Base-by-base conservation (phyloP, 2,329 filamentous ascomycete species). In the Rhynchosporium graminicola region DNA sequence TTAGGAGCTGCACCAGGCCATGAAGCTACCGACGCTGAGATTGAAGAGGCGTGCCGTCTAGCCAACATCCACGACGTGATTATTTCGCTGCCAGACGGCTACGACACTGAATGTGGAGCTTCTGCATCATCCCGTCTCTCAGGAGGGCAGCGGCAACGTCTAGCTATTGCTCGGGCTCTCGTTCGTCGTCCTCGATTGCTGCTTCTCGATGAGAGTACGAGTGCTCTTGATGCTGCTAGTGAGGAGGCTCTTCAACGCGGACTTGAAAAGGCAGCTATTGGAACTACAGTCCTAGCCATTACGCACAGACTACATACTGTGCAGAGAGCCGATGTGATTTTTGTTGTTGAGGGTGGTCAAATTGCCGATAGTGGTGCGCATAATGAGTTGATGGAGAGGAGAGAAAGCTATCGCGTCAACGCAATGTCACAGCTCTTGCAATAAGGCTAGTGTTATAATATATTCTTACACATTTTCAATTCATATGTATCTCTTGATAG, bases 31-130 rank as follows among this genome's bases (percentile, higher is more conserved):
- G 50, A 52, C 38, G 63, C 51, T 15, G 63, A 64, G 33, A 54
- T 97, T 42, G 81, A 89, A 57, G 83, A 90, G 40, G 94, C 94
- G 8, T 91, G 93, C 15, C 89, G 85, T 74, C 93, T 89, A 80
- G 90, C 93, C 10, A 96, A 97, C 69, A 93, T 93, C 0, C 92
- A 97, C 74, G 92, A 96, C 68, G 97, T 97, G 73, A 88, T 98
- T 68, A 83, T 80, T 7, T 76, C 82, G 10, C 83, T 97, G 1
- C 92, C 93, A 0, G 89, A 97, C 66, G 89, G 90, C 3, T 97
- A 97, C 71, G 84, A 96, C 67, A 97, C 94, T 0, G 87, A 94
- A 66, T 93, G 97, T n/a, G 94, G 94, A 59, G 91, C 97, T 31
- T 48, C 76, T 87, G 92, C 65, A 93, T 93, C 5, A 95, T 96